Conservation (phyloP, 371 early-diverging fungal genomes). For the Furculomyces boomerangus region DNA sequence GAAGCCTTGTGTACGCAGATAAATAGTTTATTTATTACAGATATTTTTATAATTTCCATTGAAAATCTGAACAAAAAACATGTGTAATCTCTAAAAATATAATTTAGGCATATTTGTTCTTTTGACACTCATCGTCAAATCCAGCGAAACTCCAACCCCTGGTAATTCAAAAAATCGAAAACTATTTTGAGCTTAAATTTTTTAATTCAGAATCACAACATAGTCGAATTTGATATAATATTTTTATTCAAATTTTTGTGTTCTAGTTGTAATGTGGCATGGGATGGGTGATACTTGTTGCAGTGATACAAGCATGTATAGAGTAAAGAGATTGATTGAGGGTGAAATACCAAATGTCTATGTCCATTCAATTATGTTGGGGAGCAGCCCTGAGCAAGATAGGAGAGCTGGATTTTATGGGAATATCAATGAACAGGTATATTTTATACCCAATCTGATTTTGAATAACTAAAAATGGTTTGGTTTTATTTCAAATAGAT, state of each 20-base stretch:
- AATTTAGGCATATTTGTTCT: no score
- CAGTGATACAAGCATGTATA: constrained; percentile 43
- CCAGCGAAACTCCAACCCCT: no score
- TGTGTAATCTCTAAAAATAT: no score
- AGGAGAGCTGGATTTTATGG: constrained; percentile 71
- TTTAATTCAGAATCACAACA: no score
- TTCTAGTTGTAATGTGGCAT: constrained; percentile 58
- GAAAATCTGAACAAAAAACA: no score
- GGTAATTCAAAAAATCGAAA: no score
- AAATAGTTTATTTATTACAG: no score
- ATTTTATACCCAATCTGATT: background rate
- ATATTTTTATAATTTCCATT: no score
- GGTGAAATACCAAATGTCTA: constrained; percentile 39
- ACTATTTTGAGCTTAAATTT: no score
- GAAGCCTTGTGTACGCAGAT: no score
- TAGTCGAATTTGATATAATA: background rate
- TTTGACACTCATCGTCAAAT: no score
- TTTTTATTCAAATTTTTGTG: background rate
- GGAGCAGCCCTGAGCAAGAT: constrained; percentile 38
- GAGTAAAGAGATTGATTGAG: constrained; percentile 30
- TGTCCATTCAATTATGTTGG: constrained; percentile 59
- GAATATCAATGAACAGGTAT: constrained; percentile 38
- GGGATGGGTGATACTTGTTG: constrained; percentile 85
- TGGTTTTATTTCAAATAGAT: constrained; percentile 11
- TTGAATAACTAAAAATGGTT: background rate